A percentile compares a stretch with the other conserved stretches of the same genome.
Conservation (phyloP, 352 stramenopile genomes). For the Pythium rhizo-oryzae region DNA sequence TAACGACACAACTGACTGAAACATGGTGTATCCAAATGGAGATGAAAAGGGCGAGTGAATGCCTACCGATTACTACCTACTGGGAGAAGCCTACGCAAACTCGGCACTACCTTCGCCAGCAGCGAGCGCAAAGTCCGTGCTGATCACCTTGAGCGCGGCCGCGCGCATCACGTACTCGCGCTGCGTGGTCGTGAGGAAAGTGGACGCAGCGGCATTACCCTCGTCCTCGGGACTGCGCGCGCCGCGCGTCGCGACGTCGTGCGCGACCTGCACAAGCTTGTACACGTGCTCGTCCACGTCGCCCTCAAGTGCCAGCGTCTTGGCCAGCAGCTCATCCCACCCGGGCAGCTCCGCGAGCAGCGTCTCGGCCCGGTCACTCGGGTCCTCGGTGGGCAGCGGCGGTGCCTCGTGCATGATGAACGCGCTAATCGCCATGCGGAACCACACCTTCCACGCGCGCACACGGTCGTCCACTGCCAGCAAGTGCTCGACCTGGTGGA, state of each 20-base stretch:
- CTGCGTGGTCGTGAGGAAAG: conserved; percentile 39
- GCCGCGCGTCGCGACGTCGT: conserved; percentile 26
- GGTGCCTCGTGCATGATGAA: conserved; percentile 32
- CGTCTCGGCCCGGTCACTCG: conserved; percentile 23
- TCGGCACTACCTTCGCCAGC: neutral
- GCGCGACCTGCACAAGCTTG: conserved; percentile 65
- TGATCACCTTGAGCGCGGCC: conserved; percentile 43
- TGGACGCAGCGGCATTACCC: neutral
- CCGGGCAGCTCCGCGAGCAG: conserved; percentile 32
- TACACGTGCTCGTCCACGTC: conserved; percentile 65
- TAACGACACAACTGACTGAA: no score
- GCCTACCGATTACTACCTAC: no score
- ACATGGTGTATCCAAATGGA: no score
- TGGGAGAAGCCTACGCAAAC: neutral
- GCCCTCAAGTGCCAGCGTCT: conserved; percentile 34
- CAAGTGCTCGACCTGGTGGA: conserved; percentile 41
- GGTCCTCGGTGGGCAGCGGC: conserved; percentile 26
- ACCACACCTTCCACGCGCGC: conserved; percentile 41
- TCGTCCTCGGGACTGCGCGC: conserved; percentile 9
- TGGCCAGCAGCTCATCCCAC: conserved; percentile 46
- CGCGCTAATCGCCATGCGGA: conserved; percentile 33
- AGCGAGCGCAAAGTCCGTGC: conserved; percentile 9
- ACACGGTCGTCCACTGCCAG: conserved; percentile 22
- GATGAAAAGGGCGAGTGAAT: no score
- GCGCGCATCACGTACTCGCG: conserved; percentile 46